Evolutionary conservation across 129 eudicot genomes (phyloP), one percentile per base, ranked within the genome.

Genomic region (Flaveria ramosissima): DNA sequence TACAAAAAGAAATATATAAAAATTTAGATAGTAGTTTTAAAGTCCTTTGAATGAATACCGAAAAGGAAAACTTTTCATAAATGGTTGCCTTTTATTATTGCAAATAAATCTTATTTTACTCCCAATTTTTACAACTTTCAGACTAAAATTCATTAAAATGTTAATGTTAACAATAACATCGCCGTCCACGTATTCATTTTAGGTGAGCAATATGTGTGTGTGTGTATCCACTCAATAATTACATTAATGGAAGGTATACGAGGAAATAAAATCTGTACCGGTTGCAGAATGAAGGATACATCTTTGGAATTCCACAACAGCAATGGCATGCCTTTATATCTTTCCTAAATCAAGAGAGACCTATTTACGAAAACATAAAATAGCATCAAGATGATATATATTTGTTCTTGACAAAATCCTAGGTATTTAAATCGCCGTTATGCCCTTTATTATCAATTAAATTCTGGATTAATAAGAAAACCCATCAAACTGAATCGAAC

Each of bases 261-360:
- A 19, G 26, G 13, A 55, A 55, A 17, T 20, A 1, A 17, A 63
- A 9, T 19, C 6, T n/a, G 47, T 83, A 86, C 90, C 84, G 57
- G 80, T 45, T 9, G 16, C 14, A 80, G 77, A 53, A 83, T 64
- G 43, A 43, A 79, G 27, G 76, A 26, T 74, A 74, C 65, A 45
- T 63, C 73, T 64, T 32, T 41, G 30, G 86, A 73, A 48, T 62
- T 66, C 88, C 86, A 81, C 19, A 86, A 15, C 4, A 20, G 70
- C 63, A 56, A 20, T 26, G 1, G 2, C 27, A 56, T 56, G 63
- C 10, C 27, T 20, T 56, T 56, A 56, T n/a, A 12, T 47, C 63
- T 56, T 20, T 20, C 4, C 63, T 56, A 9, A 1, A 56, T 56
- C 30, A 20, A 20, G 12, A 17, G 11, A 56, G 26, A 20, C 0